Evolutionary conservation across 1,139 yeast species (phyloP).

Genomic region (Tardiomyces blankii): DNA sequence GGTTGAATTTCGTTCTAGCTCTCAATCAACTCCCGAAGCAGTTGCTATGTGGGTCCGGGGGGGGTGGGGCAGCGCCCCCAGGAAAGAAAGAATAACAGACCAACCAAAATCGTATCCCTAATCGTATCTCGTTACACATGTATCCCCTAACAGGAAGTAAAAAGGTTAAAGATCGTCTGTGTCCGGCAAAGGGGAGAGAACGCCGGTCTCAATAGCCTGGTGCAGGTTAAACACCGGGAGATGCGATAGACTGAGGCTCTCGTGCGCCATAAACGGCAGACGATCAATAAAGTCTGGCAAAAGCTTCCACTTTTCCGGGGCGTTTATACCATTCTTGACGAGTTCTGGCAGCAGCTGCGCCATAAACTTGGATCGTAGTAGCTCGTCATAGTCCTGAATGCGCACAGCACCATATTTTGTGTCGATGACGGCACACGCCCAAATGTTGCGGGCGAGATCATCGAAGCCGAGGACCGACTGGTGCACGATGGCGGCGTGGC

Average conservation of each 20-base stretch:
- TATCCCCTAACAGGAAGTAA: too few relatives aligned
- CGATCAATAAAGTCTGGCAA: neutral
- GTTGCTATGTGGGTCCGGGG: too few relatives aligned
- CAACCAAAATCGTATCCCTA: too few relatives aligned
- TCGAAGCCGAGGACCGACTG: neutral
- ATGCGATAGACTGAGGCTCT: neutral
- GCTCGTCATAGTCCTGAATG: neutral
- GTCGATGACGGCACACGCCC: neutral
- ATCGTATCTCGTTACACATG: too few relatives aligned
- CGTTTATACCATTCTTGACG: neutral
- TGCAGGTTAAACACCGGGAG: neutral
- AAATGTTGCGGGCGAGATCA: neutral
- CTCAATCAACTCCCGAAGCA: too few relatives aligned
- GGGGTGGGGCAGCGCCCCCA: too few relatives aligned
- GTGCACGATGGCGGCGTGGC: neutral
- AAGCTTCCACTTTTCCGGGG: neutral
- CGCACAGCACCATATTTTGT: neutral
- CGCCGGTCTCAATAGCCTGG: neutral
- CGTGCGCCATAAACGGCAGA: neutral
- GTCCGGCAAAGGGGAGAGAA: too few relatives aligned
- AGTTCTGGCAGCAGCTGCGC: neutral
- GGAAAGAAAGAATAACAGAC: too few relatives aligned
- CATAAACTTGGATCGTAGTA: neutral
- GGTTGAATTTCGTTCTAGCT: too few relatives aligned
- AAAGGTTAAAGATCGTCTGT: too few relatives aligned